A percentile compares a stretch with the other conserved stretches of the same genome.
phyloP scores from a whole-genome alignment of 1,139 yeast genomes.

The Geotrichum siamense region DNA sequence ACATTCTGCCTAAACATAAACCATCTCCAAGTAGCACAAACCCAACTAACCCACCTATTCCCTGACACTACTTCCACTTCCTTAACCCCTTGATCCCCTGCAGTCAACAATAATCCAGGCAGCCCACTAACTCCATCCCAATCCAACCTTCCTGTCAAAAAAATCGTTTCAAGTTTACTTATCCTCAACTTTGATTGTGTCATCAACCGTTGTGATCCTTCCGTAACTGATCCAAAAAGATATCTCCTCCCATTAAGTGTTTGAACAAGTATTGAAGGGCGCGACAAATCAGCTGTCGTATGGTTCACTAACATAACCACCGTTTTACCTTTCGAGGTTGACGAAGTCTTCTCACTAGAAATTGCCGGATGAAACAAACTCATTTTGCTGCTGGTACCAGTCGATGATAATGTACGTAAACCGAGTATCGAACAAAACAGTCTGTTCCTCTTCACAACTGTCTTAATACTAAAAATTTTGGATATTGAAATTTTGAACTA shows the following conservation, averaged over 20 bases:
- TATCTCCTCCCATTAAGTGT: constrained; percentile 49
- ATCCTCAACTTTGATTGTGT: constrained; percentile 36
- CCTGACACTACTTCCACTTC: constrained; percentile 44
- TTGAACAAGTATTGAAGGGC: constrained; percentile 53
- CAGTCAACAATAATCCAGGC: constrained; percentile 79
- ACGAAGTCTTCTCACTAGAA: background rate
- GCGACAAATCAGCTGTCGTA: constrained; percentile 52
- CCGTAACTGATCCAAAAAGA: constrained; percentile 74
- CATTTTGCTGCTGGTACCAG: constrained; percentile 1
- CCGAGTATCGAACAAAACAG: background rate
- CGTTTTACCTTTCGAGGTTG: constrained; percentile 23
- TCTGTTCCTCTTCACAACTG: background rate
- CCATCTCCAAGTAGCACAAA: constrained; percentile 73
- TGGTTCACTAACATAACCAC: constrained; percentile 40
- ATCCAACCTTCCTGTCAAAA: constrained; percentile 62
- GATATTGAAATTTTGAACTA: too few relatives aligned
- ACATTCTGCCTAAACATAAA: constrained; percentile 83
- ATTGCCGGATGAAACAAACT: background rate
- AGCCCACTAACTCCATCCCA: constrained; percentile 83
- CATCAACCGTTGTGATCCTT: constrained; percentile 73
- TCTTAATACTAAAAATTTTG: too few relatives aligned
- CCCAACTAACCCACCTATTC: constrained; percentile 40
- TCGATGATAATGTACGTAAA: background rate
- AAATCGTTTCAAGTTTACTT: constrained; percentile 51
- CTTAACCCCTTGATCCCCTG: constrained; percentile 72